Percentiles rank a stretch among this genome's conserved stretches.
These are phyloP conservation scores for Cephaloascus fragrans DNA, from an alignment of 805 yeast genomes.

Conservation along the genomic window DNA sequence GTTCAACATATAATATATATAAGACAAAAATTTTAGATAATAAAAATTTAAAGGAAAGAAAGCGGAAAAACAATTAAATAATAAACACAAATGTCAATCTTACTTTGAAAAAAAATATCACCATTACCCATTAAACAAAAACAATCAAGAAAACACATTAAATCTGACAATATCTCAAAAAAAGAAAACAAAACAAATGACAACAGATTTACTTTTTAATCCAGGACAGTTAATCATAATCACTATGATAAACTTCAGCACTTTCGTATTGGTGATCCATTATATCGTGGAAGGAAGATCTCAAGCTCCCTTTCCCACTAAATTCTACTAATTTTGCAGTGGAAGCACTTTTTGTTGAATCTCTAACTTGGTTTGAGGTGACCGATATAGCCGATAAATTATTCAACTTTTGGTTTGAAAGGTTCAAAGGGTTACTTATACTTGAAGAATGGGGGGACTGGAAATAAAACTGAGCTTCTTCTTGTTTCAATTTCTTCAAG, in stretches of 20 bases:
- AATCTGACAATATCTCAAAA: background rate
- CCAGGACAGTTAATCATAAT: background rate
- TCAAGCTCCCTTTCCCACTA: constrained; percentile 31
- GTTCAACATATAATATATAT: too few relatives aligned
- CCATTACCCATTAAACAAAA: background rate
- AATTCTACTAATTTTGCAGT: constrained; percentile 38
- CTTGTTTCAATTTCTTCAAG: too few relatives aligned
- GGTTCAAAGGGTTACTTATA: background rate
- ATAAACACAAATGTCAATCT: background rate
- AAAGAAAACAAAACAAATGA: too few relatives aligned
- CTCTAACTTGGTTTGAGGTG: background rate
- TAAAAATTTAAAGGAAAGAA: too few relatives aligned
- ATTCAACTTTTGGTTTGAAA: background rate
- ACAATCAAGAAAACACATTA: background rate
- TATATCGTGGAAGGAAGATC: constrained; percentile 24
- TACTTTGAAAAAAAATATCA: too few relatives aligned
- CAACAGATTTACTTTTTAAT: background rate
- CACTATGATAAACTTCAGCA: background rate
- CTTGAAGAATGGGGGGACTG: too few relatives aligned
- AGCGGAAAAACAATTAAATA: background rate
- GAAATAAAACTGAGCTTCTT: too few relatives aligned
- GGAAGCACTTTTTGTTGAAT: constrained; percentile 1
- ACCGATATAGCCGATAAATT: constrained; percentile 14
- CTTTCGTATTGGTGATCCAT: background rate
- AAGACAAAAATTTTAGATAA: too few relatives aligned